phyloP scores from a whole-genome alignment of 1,284 basidiomycete species.

The Porogramme epimiltina region DNA sequence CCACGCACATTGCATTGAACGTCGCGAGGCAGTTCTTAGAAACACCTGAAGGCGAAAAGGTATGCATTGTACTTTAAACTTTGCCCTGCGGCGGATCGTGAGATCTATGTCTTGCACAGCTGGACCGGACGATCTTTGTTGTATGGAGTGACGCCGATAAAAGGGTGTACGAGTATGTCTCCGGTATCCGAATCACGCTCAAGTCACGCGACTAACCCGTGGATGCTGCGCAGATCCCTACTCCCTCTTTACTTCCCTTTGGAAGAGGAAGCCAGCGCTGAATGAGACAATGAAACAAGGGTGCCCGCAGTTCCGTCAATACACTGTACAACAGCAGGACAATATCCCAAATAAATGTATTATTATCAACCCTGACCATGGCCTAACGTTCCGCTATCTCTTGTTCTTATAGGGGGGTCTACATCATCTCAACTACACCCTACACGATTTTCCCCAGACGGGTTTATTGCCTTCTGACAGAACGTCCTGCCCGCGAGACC shows the following conservation, averaged over 20 bases:
- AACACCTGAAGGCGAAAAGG: slow-evolving; percentile 49
- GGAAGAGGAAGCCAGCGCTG: neutral
- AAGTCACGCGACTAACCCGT: neutral
- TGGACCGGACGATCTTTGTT: slow-evolving; percentile 75
- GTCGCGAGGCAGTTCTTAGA: slow-evolving; percentile 63
- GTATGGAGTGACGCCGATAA: slow-evolving; percentile 71
- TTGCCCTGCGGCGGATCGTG: neutral
- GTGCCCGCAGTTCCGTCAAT: neutral
- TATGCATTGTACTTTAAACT: slow-evolving; percentile 27
- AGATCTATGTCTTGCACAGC: slow-evolving; percentile 39
- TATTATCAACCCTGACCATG: no score
- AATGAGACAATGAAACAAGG: neutral
- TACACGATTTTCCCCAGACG: no score
- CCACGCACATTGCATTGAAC: slow-evolving; percentile 69
- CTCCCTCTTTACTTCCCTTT: slow-evolving; percentile 67
- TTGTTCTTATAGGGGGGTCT: no score
- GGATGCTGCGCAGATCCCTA: slow-evolving; percentile 43
- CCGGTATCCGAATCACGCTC: neutral
- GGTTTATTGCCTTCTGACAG: no score
- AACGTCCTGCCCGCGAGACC: no score
- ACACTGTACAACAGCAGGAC: no score
- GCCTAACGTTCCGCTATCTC: no score
- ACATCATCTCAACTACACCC: no score
- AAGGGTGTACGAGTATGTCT: slow-evolving; percentile 62
- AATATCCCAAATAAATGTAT: no score